Base-by-base conservation (phyloP, 768 basidiomycete genomes). In the Pisolithus sp. region DNA sequence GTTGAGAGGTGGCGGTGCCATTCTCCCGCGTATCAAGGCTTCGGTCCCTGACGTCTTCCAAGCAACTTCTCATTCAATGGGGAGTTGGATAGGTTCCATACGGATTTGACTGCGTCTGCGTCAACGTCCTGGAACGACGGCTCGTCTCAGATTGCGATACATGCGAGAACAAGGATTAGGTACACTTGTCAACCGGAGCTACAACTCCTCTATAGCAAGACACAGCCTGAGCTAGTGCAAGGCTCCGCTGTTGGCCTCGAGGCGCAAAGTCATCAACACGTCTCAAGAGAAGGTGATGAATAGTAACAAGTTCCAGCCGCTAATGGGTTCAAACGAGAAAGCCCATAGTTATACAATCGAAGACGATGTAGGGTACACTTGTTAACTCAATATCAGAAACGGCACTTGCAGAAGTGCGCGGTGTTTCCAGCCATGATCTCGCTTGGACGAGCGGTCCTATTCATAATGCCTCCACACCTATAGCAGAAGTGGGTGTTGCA, bases 401-500 rank as follows among this genome's bases (percentile, higher is more conserved):
- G 49, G 57, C 75, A 62, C 8, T 50, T 50, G 7, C 54, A 57
- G 56, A 65, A 76, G 54, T 76, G 75, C 2, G 43, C 58, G 0
- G 61, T 49, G 10, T 69, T 62, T 5, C 66, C 73, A 1, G 58
- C 46, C 12, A 53, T 51, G 45, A 75, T 66, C 28, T 72, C 74
- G 12, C 39, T 45, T 6, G 58, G 59, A 15, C 69, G 44, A 1
- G 68, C 73, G 4, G 75, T 71, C 36, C 59, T 59, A 46, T 76
- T 72, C 47, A 82, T 81, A 20, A 66, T 59, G 12, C 58, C 57
- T 13, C 79, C 79, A 53, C 80, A 80, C 7, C 58, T 45, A 51
- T 81, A 80, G 49, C 79, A 81, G 53, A 80, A 81, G 48, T 80
- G 79, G 52, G 75, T 75, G 54, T 81, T 80, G 52, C 81, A 83